phyloP scores from a whole-genome alignment of 805 yeast species.

The Tetrapisispora pingtungensis region DNA sequence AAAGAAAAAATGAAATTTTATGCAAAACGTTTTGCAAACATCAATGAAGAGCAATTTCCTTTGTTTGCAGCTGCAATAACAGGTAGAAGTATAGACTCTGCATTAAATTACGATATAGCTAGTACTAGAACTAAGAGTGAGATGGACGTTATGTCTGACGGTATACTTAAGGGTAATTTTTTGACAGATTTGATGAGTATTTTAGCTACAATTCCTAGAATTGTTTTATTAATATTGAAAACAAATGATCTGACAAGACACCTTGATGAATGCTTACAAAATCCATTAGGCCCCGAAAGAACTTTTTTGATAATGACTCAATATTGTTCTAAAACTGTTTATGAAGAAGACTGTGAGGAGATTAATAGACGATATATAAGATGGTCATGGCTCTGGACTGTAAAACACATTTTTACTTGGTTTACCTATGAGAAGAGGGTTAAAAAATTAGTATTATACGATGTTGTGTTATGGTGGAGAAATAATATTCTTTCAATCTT shows the following conservation, averaged over 20 bases:
- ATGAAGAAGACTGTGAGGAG: conserved; percentile 48
- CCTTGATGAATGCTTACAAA: conserved; percentile 71
- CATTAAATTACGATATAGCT: conserved; percentile 53
- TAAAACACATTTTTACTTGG: conserved; percentile 19
- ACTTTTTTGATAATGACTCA: conserved; percentile 82
- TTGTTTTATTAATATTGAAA: conserved; percentile 76
- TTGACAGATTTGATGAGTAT: conserved; percentile 70
- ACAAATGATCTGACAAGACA: conserved; percentile 90
- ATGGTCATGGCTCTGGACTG: conserved; percentile 23
- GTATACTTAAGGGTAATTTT: conserved; percentile 52
- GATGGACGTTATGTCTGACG: conserved; percentile 52
- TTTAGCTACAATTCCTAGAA: conserved; percentile 69
- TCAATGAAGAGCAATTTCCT: conserved; percentile 67
- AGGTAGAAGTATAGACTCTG: conserved; percentile 78
- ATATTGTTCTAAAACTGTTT: conserved; percentile 77
- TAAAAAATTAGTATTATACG: conserved; percentile 23
- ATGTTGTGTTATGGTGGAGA: conserved; percentile 20
- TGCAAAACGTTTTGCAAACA: conserved; percentile 71
- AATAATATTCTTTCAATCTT: conserved; percentile 3
- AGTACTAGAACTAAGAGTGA: conserved; percentile 51
- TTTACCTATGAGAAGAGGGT: conserved; percentile 19
- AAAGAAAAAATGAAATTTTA: conserved; percentile 55
- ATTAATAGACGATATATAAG: conserved; percentile 10
- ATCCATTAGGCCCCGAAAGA: conserved; percentile 79
- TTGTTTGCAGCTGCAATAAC: conserved; percentile 89